Base-by-base conservation (phyloP, 192 early-diverging fungal genomes). In the Gamsiella multidivaricata region DNA sequence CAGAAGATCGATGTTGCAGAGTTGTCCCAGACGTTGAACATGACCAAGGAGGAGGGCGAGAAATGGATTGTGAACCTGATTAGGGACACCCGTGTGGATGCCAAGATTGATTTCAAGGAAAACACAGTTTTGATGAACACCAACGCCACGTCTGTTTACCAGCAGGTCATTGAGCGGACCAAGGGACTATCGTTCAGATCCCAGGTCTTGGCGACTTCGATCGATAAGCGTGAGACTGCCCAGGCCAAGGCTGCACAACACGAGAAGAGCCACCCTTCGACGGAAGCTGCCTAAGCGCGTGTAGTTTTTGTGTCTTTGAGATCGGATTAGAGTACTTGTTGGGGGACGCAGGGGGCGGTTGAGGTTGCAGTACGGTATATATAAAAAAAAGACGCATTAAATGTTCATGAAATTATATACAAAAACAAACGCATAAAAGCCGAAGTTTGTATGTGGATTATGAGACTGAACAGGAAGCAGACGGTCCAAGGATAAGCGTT, bases 21-120 rank as follows among this genome's bases (percentile, higher is more conserved):
- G 32, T 85, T 98, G 69, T 91, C 91, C 54, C 88, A 90, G 70
- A 92, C 89, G 54, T 85, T 98, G 46, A 93, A 94, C 74, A 87
- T 97, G 87, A 86, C 85, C 75, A 88, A 91, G 76, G 94, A 95
- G 69, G 91, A 93, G 74, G 95, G 95, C 57, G 96, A 97, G 79
- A 97, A 97, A 83, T 97, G 96, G 96, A 96, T 98, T 56, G 96
- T 96, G 46, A 94, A 98, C 86, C 86, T 98, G 57, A 97, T 98
- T 80, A 90, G 95, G 41, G 94, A 97, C 66, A 96, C 95, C 22
- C 88, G 94, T 70, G 94, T 97, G 70, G 96, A 98, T 61, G 97
- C 96, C 72, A 98, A 98, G 89, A 93, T 98, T 70, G 96, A 98
- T 79, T 92, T 90, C 65, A 86, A 96, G 82, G 93, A 93, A 86